These are phyloP conservation scores for Solanum sitiens DNA, from an alignment of 257 asterid genomes.

Conservation along the genomic window DNA sequence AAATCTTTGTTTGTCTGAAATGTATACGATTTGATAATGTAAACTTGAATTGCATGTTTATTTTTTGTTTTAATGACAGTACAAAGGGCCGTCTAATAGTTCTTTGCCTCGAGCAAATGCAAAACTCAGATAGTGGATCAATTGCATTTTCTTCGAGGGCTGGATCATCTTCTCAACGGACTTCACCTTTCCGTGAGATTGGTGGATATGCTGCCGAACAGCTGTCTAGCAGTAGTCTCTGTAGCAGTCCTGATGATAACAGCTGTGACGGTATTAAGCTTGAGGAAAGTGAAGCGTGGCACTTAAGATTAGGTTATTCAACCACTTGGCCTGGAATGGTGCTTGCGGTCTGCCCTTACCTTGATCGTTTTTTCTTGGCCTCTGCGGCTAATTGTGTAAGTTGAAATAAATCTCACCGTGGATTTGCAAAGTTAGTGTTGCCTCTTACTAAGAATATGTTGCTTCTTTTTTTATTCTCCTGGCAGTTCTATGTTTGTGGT, in stretches of 20 bases:
- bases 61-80: conserved; percentile 24
- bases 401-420: conserved; percentile 7
- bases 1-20: neutral
- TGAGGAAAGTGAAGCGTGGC: conserved; percentile 86
- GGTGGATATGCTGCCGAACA: conserved; percentile 51
- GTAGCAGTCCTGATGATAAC: conserved; percentile 83
- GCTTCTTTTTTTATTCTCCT: neutral
- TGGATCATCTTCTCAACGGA: conserved; percentile 47
- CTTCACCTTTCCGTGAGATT: conserved; percentile 40
- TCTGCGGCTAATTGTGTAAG: conserved; percentile 89
- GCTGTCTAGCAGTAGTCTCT: conserved; percentile 58
- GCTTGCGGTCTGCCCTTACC: conserved; percentile 80
- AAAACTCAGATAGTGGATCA: conserved; percentile 61
- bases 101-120: conserved; percentile 66
- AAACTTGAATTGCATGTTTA: neutral
- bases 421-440: conserved; percentile 7
- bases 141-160: conserved; percentile 33
- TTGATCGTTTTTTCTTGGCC: conserved; percentile 76
- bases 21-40: neutral
- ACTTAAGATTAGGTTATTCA: conserved; percentile 51
- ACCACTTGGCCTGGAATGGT: conserved; percentile 77
- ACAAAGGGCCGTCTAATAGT: conserved; percentile 87
- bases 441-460: neutral
- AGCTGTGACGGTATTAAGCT: conserved; percentile 67
- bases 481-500: conserved; percentile 79